Evolutionary conservation across 441 rosid species (phyloP).

Genomic region (Syzygium malaccense): DNA sequence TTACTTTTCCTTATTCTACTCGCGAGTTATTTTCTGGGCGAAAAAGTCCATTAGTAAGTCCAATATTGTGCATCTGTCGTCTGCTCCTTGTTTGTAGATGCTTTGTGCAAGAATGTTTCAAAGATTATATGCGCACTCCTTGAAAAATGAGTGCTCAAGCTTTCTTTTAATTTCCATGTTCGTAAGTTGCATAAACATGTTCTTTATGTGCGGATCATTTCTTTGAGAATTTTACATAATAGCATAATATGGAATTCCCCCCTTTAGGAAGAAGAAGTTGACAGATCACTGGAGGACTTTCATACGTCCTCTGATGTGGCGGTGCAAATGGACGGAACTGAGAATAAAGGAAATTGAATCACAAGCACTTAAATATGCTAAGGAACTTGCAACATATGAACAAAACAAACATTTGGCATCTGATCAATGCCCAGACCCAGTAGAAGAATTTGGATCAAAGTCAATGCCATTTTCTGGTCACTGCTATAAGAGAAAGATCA

Average conservation of each 20-base stretch:
- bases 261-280: conserved; percentile 77
- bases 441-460: conserved; percentile 56
- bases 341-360: conserved; percentile 65
- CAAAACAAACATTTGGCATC: conserved; percentile 36
- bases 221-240: background rate
- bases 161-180: background rate
- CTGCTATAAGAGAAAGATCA: conserved; percentile 37
- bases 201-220: background rate
- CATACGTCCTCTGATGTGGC: conserved; percentile 85
- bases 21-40: background rate
- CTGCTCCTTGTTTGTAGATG: background rate
- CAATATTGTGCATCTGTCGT: background rate
- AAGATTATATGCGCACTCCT: background rate
- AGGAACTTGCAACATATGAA: conserved; percentile 44
- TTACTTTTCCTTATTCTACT: background rate
- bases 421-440: conserved; percentile 26
- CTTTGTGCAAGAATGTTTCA: background rate
- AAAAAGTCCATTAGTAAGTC: background rate
- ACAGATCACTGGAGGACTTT: conserved; percentile 81
- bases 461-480: conserved; percentile 57
- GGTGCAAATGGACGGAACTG: conserved; percentile 85
- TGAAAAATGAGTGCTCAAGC: background rate
- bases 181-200: background rate
- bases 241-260: background rate
- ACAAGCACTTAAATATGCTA: conserved; percentile 50